Percentiles rank a stretch among this genome's conserved stretches.
Evolutionary conservation across 2,329 filamentous ascomycete species (phyloP).

Genomic region (Capronia coronata): DNA sequence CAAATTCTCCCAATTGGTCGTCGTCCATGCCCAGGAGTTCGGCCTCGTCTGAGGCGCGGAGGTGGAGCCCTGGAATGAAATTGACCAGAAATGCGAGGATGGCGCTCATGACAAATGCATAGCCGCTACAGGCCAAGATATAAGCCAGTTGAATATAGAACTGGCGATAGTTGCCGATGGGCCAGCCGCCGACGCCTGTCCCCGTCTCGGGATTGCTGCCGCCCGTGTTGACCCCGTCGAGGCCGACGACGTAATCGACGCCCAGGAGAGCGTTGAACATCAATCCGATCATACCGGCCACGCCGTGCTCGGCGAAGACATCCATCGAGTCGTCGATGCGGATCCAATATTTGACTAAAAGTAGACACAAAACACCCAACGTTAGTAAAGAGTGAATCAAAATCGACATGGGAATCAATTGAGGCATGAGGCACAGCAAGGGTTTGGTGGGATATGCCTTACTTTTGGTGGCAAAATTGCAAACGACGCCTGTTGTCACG

Average conservation of each 20-base stretch:
- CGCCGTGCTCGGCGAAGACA: slow-evolving; percentile 81
- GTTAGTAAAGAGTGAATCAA: background rate
- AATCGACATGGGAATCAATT: too few relatives aligned
- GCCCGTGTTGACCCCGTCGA: slow-evolving; percentile 59
- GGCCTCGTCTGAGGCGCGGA: slow-evolving; percentile 60
- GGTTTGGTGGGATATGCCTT: slow-evolving; percentile 41
- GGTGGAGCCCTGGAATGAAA: slow-evolving; percentile 62
- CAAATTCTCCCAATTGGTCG: slow-evolving; percentile 47
- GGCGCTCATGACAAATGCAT: slow-evolving; percentile 62
- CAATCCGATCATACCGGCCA: slow-evolving; percentile 77
- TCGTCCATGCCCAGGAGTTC: slow-evolving; percentile 60
- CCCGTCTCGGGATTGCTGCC: slow-evolving; percentile 38
- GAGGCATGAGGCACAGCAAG: too few relatives aligned
- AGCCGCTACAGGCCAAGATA: slow-evolving; percentile 57
- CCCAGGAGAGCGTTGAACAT: slow-evolving; percentile 71
- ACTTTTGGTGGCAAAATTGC: slow-evolving; percentile 84
- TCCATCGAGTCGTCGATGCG: slow-evolving; percentile 82
- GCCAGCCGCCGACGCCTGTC: slow-evolving; percentile 55
- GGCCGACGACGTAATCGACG: slow-evolving; percentile 64
- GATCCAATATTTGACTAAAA: slow-evolving; percentile 66
- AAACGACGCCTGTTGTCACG: slow-evolving; percentile 58
- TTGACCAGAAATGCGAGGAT: slow-evolving; percentile 66
- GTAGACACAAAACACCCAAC: background rate
- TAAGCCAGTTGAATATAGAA: slow-evolving; percentile 66
- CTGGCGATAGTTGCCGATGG: slow-evolving; percentile 64